Evolutionary conservation across 305 asterid species (phyloP).

Genomic region (Solanum chacoense): DNA sequence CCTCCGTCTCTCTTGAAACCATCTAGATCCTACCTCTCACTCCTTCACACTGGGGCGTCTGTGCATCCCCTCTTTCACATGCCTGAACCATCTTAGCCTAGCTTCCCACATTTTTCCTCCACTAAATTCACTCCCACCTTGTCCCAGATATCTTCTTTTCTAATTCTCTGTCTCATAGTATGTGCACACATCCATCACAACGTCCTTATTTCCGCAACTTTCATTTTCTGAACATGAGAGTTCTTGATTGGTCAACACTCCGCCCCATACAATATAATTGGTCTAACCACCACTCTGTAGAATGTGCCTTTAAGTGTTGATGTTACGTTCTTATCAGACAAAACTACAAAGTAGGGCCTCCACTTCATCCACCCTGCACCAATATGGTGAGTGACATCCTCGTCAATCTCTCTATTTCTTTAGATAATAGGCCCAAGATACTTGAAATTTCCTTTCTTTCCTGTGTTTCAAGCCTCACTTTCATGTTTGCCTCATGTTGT

Average conservation of each 20-base stretch:
- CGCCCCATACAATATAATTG: not conserved
- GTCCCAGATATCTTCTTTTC: not conserved
- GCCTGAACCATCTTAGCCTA: not conserved
- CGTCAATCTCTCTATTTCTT: not conserved
- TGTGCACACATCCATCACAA: not conserved
- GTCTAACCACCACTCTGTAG: not conserved
- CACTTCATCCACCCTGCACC: not conserved
- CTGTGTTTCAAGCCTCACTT: not conserved
- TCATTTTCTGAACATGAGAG: not conserved
- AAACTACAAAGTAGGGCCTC: not conserved
- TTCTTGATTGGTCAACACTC: not conserved
- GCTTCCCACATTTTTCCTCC: not conserved
- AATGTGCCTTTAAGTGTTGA: not conserved
- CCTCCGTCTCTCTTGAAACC: not conserved
- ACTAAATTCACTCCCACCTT: not conserved
- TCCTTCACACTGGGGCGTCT: not conserved
- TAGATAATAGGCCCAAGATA: not conserved
- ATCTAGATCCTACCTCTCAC: not conserved
- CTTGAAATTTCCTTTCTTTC: not conserved
- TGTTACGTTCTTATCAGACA: not conserved
- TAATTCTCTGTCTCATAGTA: not conserved
- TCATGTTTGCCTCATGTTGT: not conserved
- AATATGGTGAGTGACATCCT: not conserved
- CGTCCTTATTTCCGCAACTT: not conserved
- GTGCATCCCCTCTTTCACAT: not conserved